Percentiles rank a stretch among this genome's conserved stretches.
Conservation (phyloP, 768 basidiomycete species). For the Suillus luteus region DNA sequence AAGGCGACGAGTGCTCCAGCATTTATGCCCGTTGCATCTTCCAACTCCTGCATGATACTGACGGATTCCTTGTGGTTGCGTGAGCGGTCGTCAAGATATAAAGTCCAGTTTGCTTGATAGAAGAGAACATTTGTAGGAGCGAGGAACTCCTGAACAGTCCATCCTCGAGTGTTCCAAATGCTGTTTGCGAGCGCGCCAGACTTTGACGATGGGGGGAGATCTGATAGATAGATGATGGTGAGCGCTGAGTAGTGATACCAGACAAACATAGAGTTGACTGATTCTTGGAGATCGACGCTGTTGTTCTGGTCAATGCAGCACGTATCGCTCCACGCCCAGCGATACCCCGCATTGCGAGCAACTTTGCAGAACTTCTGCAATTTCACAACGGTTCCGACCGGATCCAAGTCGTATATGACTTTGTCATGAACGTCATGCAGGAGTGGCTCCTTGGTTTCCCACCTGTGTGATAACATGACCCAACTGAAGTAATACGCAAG, state of each 20-base stretch:
- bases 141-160: neutral
- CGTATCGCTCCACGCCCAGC: neutral
- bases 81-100: neutral
- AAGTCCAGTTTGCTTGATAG: neutral
- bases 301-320: neutral
- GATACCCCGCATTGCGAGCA: too few relatives aligned
- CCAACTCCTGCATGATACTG: neutral
- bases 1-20: accelerated
- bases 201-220: neutral
- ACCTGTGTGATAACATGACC: neutral
- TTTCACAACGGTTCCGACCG: neutral
- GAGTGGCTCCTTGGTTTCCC: neutral
- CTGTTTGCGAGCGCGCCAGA: neutral
- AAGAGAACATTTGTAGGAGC: neutral
- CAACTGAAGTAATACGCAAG: neutral
- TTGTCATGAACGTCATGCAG: neutral
- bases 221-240: neutral
- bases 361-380: neutral
- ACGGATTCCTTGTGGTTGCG: neutral
- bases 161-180: neutral
- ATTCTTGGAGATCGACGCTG: neutral
- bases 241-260: neutral
- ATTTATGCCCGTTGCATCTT: neutral
- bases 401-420: neutral
- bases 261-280: neutral